Base-by-base conservation (phyloP, 495 filamentous ascomycete genomes). In the Aspergillus cavernicola region DNA sequence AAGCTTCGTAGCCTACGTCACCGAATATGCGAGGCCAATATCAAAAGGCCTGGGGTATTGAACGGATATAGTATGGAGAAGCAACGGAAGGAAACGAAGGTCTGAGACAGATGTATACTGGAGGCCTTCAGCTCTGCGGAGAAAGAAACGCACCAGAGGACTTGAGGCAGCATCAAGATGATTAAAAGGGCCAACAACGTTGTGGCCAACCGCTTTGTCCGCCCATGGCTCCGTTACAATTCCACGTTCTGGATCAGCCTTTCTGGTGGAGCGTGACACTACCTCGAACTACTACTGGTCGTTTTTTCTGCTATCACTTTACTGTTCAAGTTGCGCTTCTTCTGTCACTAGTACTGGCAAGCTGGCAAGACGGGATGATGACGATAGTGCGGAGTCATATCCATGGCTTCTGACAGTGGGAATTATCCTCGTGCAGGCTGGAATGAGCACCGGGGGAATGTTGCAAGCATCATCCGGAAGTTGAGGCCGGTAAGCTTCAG, bases 181-280 rank as follows among this genome's bases (percentile, higher is more conserved):
- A 18, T 41, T 33, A 38, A 46, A 48, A 53, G 29, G 32, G n/a
- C n/a, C 18, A n/a, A 16, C 19, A 19, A 29, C 15, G 37, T 42
- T 13, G 53, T 56, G 45, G 45, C 48, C 46, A 44, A 32, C 37
- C n/a, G 40, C 48, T 28, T 36, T 31, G 42, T 56, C 45, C 41
- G 45, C 24, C 61, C 57, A 58, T 51, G 61, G 61, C 54, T 58
- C 55, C 50, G 53, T 62, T 57, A 46, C 58, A 56, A 43, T 55
- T 46, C 35, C 24, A 37, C 35, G 28, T 45, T 43, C 41, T 50
- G 56, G 46, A 45, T 57, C 56, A 28, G 53, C 50, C 53, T 55
- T 50, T 40, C 36, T 8, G 31, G 45, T 37, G 47, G 52, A 58
- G 61, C 52, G 55, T 60, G 61, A 64, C 57, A 58, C 46, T 41